Percentiles rank a stretch among this genome's conserved stretches.
Evolutionary conservation across 345 rosid species (phyloP).

Genomic region (Turnera subulata): DNA sequence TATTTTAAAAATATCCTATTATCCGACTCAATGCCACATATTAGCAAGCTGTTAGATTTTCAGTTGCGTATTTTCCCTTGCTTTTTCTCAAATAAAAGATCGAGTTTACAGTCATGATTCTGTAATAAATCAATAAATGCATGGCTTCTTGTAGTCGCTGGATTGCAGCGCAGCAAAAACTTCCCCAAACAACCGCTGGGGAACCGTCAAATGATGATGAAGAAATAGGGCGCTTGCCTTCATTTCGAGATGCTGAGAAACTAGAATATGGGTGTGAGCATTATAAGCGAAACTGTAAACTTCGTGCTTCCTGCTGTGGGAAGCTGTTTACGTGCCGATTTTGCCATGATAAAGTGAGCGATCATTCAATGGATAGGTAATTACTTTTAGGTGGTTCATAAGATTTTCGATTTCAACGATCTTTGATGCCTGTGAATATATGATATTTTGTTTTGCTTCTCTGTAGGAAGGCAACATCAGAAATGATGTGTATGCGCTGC

Average conservation of each 20-base stretch:
- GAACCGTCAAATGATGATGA: slow-evolving; percentile 44
- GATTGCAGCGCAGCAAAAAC: slow-evolving; percentile 70
- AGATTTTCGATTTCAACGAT: background rate
- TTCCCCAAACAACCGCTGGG: slow-evolving; percentile 27
- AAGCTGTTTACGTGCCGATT: slow-evolving; percentile 60
- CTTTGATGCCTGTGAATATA: slow-evolving; percentile 1
- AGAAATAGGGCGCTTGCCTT: slow-evolving; percentile 34
- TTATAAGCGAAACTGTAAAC: slow-evolving; percentile 68
- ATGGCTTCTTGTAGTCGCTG: slow-evolving; percentile 46
- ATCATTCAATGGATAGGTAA: slow-evolving; percentile 70
- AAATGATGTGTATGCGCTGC: slow-evolving; percentile 81
- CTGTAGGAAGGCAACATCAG: slow-evolving; percentile 56
- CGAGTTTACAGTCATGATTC: background rate
- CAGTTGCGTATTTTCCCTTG: background rate
- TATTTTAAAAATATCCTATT: slow-evolving; percentile 1
- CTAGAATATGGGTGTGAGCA: slow-evolving; percentile 59
- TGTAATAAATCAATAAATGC: background rate
- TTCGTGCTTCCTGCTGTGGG: slow-evolving; percentile 67
- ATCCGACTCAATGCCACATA: background rate
- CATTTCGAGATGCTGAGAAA: slow-evolving; percentile 47
- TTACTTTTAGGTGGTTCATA: background rate
- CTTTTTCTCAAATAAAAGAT: background rate
- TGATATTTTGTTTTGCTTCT: slow-evolving; percentile 15
- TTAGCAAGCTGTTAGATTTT: background rate
- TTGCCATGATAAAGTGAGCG: slow-evolving; percentile 71